Conservation (phyloP, 2,329 filamentous ascomycete species). For the Colletotrichum sansevieriae region DNA sequence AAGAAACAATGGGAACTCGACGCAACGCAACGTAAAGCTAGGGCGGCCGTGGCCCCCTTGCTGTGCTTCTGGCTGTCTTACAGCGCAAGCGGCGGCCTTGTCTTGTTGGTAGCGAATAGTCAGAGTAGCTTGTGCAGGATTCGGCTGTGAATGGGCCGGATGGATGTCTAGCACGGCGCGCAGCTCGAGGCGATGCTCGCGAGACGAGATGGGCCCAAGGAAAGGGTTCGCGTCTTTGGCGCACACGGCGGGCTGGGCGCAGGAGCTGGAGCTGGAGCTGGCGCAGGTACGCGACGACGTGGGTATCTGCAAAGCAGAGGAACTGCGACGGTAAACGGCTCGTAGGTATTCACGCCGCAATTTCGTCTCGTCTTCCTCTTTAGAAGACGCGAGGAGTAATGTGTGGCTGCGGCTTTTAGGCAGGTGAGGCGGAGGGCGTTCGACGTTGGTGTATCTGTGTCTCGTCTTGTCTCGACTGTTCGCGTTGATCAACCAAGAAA, state of each 20-base stretch:
- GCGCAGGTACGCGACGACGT: constrained; percentile 28
- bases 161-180: constrained; percentile 3
- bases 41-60: constrained; percentile 30
- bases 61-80: constrained; percentile 18
- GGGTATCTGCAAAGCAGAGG: constrained; percentile 19
- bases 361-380: not conserved
- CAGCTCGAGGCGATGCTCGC: not conserved
- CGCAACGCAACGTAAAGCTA: constrained; percentile 20
- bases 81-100: constrained; percentile 17
- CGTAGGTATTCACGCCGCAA: not conserved
- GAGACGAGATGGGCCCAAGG: constrained; percentile 11
- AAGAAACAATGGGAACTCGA: constrained; percentile 32
- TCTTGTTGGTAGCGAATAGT: constrained; percentile 2
- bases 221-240: constrained; percentile 8
- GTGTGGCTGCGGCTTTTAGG: constrained; percentile 23
- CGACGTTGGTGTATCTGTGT: constrained; percentile 24
- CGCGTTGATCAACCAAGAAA: constrained; percentile 33
- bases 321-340: not conserved
- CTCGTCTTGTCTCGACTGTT: constrained; percentile 37
- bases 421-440: constrained; percentile 26
- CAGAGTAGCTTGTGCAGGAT: not conserved
- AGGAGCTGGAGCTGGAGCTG: not conserved
- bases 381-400: not conserved
- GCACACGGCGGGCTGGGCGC: constrained; percentile 4
- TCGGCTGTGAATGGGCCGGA: constrained; percentile 11